These are phyloP conservation scores for Boletus chippewaensis DNA, from an alignment of 1,284 basidiomycete genomes.

Conservation along the genomic window DNA sequence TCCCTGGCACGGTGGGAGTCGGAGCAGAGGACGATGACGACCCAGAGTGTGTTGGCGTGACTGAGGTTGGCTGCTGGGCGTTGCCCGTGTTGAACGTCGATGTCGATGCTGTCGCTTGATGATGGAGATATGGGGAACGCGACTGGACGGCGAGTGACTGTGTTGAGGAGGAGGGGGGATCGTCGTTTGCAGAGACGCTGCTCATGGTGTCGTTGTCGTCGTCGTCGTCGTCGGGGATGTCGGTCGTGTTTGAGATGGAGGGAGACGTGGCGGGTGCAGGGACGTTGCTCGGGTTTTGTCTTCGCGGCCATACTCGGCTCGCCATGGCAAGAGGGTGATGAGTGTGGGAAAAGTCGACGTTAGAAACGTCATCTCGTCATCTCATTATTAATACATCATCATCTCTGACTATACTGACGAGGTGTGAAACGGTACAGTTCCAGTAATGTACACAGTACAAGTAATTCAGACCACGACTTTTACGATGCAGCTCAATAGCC, in stretches of 20 bases:
- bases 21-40: conserved; percentile 9
- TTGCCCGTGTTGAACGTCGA: conserved; percentile 26
- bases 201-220: conserved; percentile 24
- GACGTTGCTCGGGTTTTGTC: conserved; percentile 13
- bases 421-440: too few relatives aligned
- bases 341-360: conserved; percentile 15
- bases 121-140: conserved; percentile 29
- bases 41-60: neutral
- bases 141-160: neutral
- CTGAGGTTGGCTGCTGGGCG: neutral
- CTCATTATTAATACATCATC: too few relatives aligned
- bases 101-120: conserved; percentile 30
- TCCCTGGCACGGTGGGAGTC: conserved; percentile 22
- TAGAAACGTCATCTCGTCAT: too few relatives aligned
- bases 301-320: conserved; percentile 19
- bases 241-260: neutral
- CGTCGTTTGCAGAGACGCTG: conserved; percentile 15
- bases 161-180: conserved; percentile 1
- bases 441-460: neutral
- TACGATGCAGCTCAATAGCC: conserved; percentile 10
- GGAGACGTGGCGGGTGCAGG: neutral
- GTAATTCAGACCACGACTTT: neutral
- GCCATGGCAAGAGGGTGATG: conserved; percentile 20
- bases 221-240: conserved; percentile 19
- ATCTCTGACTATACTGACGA: too few relatives aligned